Evolutionary conservation across 208 protist genomes (phyloP).

Genomic region (Porcisia deanei): DNA sequence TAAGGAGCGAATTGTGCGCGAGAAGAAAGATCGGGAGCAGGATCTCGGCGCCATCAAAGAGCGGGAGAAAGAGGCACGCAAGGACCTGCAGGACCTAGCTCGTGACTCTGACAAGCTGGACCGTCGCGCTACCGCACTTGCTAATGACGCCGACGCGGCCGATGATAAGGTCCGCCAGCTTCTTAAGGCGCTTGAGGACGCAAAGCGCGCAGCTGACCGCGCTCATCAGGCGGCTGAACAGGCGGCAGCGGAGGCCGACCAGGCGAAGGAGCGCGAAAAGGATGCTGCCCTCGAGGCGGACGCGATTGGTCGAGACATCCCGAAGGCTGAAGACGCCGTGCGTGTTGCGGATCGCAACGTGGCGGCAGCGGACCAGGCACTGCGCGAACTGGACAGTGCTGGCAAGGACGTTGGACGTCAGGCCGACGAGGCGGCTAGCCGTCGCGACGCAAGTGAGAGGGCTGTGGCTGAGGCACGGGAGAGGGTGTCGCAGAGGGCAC

Average conservation of each 20-base stretch:
- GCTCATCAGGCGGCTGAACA: slow-evolving; percentile 70
- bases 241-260: slow-evolving; percentile 67
- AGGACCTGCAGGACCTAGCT: slow-evolving; percentile 68
- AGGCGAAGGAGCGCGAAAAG: slow-evolving; percentile 62
- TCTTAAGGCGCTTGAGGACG: slow-evolving; percentile 85
- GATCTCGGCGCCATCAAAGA: slow-evolving; percentile 63
- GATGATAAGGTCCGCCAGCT: slow-evolving; percentile 91
- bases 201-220: slow-evolving; percentile 72
- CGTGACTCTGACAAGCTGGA: slow-evolving; percentile 82
- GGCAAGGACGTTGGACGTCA: slow-evolving; percentile 81
- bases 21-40: slow-evolving; percentile 86
- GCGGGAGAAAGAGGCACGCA: slow-evolving; percentile 78
- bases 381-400: slow-evolving; percentile 83
- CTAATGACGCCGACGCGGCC: slow-evolving; percentile 61
- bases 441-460: slow-evolving; percentile 69
- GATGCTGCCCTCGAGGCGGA: slow-evolving; percentile 73
- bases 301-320: slow-evolving; percentile 65
- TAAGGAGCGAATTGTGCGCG: slow-evolving; percentile 71
- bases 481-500: slow-evolving; percentile 43
- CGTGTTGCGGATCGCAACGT: slow-evolving; percentile 74
- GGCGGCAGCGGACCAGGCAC: slow-evolving; percentile 52
- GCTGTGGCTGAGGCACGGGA: slow-evolving; percentile 73
- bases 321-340: slow-evolving; percentile 80
- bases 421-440: slow-evolving; percentile 78
- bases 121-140: slow-evolving; percentile 56